Conservation (phyloP, 2,329 filamentous ascomycete species). For the Colletotrichum euphorbiae region DNA sequence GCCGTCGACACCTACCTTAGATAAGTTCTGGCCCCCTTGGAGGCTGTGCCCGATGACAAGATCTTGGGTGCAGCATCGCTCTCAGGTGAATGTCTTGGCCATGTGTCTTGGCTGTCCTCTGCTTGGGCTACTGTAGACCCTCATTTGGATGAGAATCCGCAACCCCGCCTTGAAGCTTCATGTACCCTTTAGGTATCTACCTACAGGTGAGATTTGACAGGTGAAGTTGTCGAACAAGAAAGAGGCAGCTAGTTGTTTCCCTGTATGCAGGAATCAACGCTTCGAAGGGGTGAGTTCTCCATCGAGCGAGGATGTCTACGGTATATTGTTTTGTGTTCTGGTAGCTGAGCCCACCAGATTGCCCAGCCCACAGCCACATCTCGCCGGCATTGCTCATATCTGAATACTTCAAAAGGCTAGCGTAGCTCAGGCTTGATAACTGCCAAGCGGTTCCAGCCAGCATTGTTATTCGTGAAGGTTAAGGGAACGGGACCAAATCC, state of each 20-base stretch:
- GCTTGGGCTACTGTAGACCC: background rate
- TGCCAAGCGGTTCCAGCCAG: slow-evolving; percentile 11
- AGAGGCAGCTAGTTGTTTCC: no score
- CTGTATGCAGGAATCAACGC: no score
- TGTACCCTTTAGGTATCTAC: no score
- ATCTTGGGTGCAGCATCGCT: background rate
- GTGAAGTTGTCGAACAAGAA: no score
- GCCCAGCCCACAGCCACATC: slow-evolving; percentile 34
- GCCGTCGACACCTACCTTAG: background rate
- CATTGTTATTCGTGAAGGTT: slow-evolving; percentile 1
- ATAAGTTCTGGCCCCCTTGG: background rate
- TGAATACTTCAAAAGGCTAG: background rate
- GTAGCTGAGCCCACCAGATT: background rate
- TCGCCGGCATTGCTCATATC: background rate
- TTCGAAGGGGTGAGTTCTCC: no score
- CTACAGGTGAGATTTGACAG: no score
- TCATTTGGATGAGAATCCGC: no score
- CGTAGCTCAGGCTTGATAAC: background rate
- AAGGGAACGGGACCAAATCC: background rate
- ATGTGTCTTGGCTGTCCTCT: slow-evolving; percentile 17
- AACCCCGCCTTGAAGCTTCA: no score
- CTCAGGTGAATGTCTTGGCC: slow-evolving; percentile 23
- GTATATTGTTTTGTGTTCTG: background rate
- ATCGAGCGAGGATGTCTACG: no score
- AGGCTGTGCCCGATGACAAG: slow-evolving; percentile 15